Evolutionary conservation across 345 rosid species (phyloP).

Genomic region (Corymbia maculata): DNA sequence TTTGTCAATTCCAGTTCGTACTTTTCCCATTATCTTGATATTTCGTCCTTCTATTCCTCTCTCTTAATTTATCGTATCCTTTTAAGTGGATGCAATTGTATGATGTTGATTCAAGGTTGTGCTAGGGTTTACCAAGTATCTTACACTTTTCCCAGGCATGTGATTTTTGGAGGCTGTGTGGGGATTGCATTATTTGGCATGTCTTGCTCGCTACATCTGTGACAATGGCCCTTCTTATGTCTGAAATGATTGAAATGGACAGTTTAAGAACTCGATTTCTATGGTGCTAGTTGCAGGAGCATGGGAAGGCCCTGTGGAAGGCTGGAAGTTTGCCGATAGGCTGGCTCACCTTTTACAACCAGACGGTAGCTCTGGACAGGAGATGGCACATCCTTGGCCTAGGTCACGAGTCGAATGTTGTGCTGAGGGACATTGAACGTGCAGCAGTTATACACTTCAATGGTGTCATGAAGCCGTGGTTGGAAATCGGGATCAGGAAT

Average conservation of each 20-base stretch:
- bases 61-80: neutral
- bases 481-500: constrained; percentile 64
- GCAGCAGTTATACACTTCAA: constrained; percentile 87
- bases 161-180: neutral
- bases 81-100: neutral
- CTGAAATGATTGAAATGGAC: neutral
- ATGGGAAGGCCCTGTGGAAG: constrained; percentile 55
- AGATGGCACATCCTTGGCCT: constrained; percentile 78
- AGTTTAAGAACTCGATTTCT: neutral
- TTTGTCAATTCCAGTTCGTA: neutral
- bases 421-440: constrained; percentile 33
- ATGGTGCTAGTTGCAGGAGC: constrained; percentile 34
- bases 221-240: neutral
- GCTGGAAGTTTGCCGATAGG: constrained; percentile 85
- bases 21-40: neutral
- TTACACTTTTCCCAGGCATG: neutral
- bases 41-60: neutral
- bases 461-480: constrained; percentile 95
- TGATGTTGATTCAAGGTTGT: neutral
- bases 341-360: constrained; percentile 74
- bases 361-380: constrained; percentile 59
- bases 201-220: neutral
- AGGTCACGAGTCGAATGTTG: constrained; percentile 54
- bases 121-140: neutral
- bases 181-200: neutral